Conservation (phyloP, 2,329 filamentous ascomycete genomes). For the Colletotrichum incanum region DNA sequence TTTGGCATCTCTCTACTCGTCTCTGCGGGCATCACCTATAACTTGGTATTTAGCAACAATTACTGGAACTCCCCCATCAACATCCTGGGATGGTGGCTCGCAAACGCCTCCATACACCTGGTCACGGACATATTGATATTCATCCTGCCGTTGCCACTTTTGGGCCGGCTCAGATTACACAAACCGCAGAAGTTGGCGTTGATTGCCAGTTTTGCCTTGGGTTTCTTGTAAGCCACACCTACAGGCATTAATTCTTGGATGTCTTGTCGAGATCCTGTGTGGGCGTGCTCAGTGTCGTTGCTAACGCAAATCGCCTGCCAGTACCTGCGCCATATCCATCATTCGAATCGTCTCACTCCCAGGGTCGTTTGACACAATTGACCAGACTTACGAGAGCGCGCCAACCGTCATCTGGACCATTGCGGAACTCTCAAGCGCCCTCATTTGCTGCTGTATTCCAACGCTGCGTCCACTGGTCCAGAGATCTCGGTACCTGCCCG, state of each 20-base stretch:
- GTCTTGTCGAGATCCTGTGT: too few species aligned
- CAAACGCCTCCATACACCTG: conserved; percentile 39
- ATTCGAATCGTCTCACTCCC: conserved; percentile 53
- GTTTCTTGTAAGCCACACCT: conserved; percentile 36
- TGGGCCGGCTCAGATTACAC: conserved; percentile 29
- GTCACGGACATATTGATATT: conserved; percentile 44
- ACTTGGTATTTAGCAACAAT: neutral
- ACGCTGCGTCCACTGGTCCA: conserved; percentile 52
- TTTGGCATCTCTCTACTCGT: conserved; percentile 40
- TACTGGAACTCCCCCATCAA: conserved; percentile 21
- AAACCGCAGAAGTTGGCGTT: conserved; percentile 39
- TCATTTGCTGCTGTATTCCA: conserved; percentile 58
- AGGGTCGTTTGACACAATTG: conserved; percentile 47
- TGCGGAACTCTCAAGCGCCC: conserved; percentile 57
- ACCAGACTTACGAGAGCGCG: conserved; percentile 53
- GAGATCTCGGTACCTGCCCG: neutral
- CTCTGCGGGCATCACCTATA: conserved; percentile 20
- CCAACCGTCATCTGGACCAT: conserved; percentile 56
- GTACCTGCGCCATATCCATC: conserved; percentile 37
- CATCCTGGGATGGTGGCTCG: conserved; percentile 38
- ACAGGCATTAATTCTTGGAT: too few species aligned
- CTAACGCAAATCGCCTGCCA: neutral
- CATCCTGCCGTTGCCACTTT: conserved; percentile 39
- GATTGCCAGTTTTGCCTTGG: conserved; percentile 38
- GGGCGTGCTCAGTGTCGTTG: too few species aligned